Evolutionary conservation across 495 filamentous ascomycete species (phyloP).

Genomic region (Trichoderma asperelloides): DNA sequence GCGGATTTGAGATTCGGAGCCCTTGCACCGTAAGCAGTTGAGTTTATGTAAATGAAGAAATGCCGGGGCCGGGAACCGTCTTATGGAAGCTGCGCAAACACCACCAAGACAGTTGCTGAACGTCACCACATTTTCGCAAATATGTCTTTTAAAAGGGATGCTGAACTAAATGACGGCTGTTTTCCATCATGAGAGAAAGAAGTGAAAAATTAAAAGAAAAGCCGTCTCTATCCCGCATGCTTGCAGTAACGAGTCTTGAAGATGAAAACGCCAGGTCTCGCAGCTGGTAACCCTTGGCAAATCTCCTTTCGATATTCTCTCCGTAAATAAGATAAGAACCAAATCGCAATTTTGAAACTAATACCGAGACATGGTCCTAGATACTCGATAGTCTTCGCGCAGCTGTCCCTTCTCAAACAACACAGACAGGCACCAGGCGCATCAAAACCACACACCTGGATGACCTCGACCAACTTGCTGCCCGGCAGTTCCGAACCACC

Average conservation of each 20-base stretch:
- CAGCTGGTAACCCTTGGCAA: neutral
- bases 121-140: neutral
- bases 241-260: too few relatives aligned
- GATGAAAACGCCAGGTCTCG: too few relatives aligned
- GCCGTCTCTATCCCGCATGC: too few relatives aligned
- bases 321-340: too few relatives aligned
- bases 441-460: conserved; percentile 30
- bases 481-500: conserved; percentile 27
- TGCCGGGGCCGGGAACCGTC: neutral
- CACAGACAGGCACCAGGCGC: conserved; percentile 9
- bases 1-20: neutral
- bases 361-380: conserved; percentile 14
- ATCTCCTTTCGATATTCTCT: neutral
- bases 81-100: neutral
- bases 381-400: conserved; percentile 40
- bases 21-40: neutral
- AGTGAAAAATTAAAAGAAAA: neutral
- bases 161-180: neutral
- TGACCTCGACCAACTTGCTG: conserved; percentile 30
- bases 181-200: neutral
- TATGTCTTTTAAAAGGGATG: neutral
- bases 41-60: neutral
- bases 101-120: neutral
- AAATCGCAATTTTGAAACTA: neutral
- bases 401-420: conserved; percentile 18